Evolutionary conservation across 331 rosid species (phyloP).

Genomic region (Acacia pycnantha): DNA sequence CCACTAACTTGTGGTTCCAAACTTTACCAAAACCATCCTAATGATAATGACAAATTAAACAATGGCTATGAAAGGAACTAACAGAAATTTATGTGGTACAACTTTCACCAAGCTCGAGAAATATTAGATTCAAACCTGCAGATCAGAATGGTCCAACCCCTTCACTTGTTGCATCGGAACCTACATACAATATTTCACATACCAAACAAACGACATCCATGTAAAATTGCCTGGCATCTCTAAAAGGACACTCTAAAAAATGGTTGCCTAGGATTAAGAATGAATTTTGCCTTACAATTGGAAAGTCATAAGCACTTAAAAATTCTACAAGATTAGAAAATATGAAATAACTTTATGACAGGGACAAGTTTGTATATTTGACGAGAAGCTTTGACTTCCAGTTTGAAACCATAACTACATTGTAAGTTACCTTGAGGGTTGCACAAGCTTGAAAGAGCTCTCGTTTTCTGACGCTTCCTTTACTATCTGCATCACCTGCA

Average conservation of each 20-base stretch:
- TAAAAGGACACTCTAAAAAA: too few relatives aligned
- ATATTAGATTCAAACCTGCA: constrained; percentile 64
- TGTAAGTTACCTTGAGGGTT: constrained; percentile 70
- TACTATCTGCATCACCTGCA: constrained; percentile 82
- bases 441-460: constrained; percentile 84
- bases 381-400: constrained; percentile 7
- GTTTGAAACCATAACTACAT: constrained; percentile 18
- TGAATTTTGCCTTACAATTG: not conserved
- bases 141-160: constrained; percentile 74
- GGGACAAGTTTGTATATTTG: not conserved
- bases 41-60: constrained; percentile 30
- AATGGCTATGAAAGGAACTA: constrained; percentile 26
- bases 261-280: constrained; percentile 7
- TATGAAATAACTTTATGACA: not conserved
- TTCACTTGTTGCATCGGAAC: constrained; percentile 69
- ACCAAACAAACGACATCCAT: constrained; percentile 22
- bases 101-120: constrained; percentile 30
- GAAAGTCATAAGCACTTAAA: constrained; percentile 20
- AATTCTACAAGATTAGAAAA: not conserved
- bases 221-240: constrained; percentile 11
- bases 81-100: constrained; percentile 15
- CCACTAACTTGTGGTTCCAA: constrained; percentile 71
- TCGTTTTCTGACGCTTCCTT: constrained; percentile 69
- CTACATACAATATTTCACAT: constrained; percentile 39
- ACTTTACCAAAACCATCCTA: constrained; percentile 93